Conservation (phyloP, 2,329 filamentous ascomycete genomes). For the Exophiala mesophila region DNA sequence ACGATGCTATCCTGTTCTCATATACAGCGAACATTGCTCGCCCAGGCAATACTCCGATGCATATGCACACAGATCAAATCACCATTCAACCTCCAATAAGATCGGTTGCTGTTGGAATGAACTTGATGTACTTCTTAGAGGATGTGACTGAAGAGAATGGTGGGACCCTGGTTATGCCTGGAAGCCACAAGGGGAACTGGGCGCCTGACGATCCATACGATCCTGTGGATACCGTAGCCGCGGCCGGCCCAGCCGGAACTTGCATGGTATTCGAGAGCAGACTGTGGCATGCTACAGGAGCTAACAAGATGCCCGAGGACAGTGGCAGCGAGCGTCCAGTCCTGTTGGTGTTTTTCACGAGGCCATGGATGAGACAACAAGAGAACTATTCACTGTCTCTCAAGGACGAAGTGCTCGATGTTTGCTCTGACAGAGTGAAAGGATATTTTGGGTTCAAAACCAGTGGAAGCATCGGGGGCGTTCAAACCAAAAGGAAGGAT, state of each 20-base stretch:
- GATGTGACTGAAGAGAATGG: conserved; percentile 5
- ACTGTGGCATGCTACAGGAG: conserved; percentile 11
- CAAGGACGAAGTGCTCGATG: conserved; percentile 9
- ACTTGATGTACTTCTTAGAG: conserved; percentile 11
- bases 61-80: conserved; percentile 10
- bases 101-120: conserved; percentile 5
- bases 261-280: conserved; percentile 11
- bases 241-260: conserved; percentile 6
- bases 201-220: conserved; percentile 10
- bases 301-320: conserved; percentile 8
- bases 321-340: conserved; percentile 10
- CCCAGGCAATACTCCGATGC: conserved; percentile 10
- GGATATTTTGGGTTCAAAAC: conserved; percentile 10
- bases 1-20: conserved; percentile 8
- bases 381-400: conserved; percentile 9
- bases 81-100: conserved; percentile 9
- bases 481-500: conserved; percentile 5
- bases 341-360: conserved; percentile 8
- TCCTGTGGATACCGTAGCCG: conserved; percentile 1
- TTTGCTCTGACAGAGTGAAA: conserved; percentile 9
- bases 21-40: conserved; percentile 11
- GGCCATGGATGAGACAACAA: conserved; percentile 11
- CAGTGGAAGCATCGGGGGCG: conserved; percentile 8
- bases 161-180: conserved; percentile 8
- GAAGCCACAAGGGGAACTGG: conserved; percentile 7